Conservation (phyloP, 495 filamentous ascomycete species). For the Aspergillus conjunctus region DNA sequence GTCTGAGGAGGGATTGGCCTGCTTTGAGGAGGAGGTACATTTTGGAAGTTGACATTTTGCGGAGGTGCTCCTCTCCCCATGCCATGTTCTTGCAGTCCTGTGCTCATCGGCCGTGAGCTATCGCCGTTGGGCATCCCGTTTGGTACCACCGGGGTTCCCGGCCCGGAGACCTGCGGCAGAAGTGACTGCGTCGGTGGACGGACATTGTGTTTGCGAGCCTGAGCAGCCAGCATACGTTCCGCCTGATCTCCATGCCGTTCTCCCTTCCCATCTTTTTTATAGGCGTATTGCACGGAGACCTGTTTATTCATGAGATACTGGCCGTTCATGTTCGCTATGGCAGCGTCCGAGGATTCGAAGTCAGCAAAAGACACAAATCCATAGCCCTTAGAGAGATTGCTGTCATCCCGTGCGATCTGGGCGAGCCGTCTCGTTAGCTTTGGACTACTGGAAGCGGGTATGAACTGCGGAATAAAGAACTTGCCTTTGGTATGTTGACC, state of each 20-base stretch:
- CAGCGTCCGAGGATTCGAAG: constrained; percentile 93
- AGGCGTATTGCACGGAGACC: constrained; percentile 94
- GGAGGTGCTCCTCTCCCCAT: constrained; percentile 40
- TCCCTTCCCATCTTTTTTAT: constrained; percentile 98
- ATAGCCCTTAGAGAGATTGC: constrained; percentile 90
- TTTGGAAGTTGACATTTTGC: constrained; percentile 38
- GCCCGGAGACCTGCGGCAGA: constrained; percentile 50
- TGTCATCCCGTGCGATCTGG: constrained; percentile 86
- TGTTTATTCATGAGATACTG: constrained; percentile 98
- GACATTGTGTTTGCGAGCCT: constrained; percentile 94
- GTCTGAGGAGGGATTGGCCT: constrained; percentile 45
- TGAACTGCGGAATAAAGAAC: constrained; percentile 7
- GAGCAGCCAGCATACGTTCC: constrained; percentile 87
- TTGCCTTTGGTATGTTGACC: constrained; percentile 76
- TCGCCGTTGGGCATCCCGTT: constrained; percentile 61
- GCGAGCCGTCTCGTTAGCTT: not conserved
- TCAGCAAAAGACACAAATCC: constrained; percentile 93
- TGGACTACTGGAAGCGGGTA: constrained; percentile 5
- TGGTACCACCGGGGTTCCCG: constrained; percentile 44
- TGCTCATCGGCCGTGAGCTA: constrained; percentile 43
- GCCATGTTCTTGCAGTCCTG: constrained; percentile 36
- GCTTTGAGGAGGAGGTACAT: constrained; percentile 42
- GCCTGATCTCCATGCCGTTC: constrained; percentile 95
- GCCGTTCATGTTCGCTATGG: constrained; percentile 89
- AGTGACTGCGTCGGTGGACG: constrained; percentile 65